Evolutionary conservation across 371 early-diverging fungal genomes (phyloP).

Genomic region (Nosema muscidifuracis): DNA sequence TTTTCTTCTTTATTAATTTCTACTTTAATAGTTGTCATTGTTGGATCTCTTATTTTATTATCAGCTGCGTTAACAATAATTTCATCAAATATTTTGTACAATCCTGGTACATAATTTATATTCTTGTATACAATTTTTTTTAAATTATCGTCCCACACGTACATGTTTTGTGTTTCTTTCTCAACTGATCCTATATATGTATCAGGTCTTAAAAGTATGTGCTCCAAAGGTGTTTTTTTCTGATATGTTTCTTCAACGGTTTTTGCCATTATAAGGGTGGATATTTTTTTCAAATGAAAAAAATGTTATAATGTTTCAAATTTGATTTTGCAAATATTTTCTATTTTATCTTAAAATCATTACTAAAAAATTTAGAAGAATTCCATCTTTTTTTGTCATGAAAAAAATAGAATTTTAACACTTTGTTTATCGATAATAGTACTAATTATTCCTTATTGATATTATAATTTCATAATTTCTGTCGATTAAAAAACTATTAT

Average conservation of each 20-base stretch:
- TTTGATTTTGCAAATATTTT: too few relatives aligned
- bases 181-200: constrained; percentile 97
- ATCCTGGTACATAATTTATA: constrained; percentile 82
- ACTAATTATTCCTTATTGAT: too few relatives aligned
- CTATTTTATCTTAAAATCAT: too few relatives aligned
- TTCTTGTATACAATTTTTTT: constrained; percentile 68
- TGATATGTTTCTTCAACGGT: constrained; percentile 88
- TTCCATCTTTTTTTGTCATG: too few relatives aligned
- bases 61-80: constrained; percentile 85
- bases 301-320: too few relatives aligned
- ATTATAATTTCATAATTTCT: too few relatives aligned
- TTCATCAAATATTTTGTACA: constrained; percentile 99
- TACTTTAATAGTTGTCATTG: constrained; percentile 83
- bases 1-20: constrained; percentile 74
- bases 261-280: constrained; percentile 36
- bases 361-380: too few relatives aligned
- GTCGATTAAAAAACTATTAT: too few relatives aligned
- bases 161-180: constrained; percentile 72
- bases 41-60: constrained; percentile 76
- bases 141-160: constrained; percentile 68
- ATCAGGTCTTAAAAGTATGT: constrained; percentile 92
- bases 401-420: too few relatives aligned
- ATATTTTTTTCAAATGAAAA: too few relatives aligned
- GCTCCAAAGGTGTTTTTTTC: constrained; percentile 94
- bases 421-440: too few relatives aligned